Percentiles rank a stretch among this genome's conserved stretches.
These are phyloP conservation scores for Aurinia saxatilis DNA, from an alignment of 345 rosid genomes.

Conservation along the genomic window DNA sequence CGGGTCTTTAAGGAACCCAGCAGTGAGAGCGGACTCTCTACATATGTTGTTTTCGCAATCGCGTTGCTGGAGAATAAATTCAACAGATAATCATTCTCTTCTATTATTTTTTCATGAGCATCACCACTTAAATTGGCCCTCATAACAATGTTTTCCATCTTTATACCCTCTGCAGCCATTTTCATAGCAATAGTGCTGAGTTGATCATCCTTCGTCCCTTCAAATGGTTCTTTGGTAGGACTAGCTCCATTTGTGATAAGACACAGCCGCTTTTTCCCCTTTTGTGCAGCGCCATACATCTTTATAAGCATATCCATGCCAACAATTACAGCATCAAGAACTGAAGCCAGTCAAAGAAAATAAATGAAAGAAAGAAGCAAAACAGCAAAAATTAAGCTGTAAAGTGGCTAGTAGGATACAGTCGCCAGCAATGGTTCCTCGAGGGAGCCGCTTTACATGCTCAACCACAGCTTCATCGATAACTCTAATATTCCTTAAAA, in stretches of 20 bases:
- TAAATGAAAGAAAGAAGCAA: background rate
- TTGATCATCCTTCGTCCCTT: constrained; percentile 83
- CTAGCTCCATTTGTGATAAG: constrained; percentile 66
- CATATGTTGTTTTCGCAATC: constrained; percentile 44
- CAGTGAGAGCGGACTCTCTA: constrained; percentile 66
- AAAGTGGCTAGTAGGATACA: constrained; percentile 53
- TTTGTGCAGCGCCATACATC: constrained; percentile 44
- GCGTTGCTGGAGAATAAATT: constrained; percentile 54
- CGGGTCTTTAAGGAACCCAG: constrained; percentile 78
- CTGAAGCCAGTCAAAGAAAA: constrained; percentile 52
- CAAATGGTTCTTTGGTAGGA: constrained; percentile 67
- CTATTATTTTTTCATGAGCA: constrained; percentile 36
- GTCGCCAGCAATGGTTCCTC: constrained; percentile 68
- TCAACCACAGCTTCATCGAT: constrained; percentile 59
- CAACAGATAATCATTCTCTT: constrained; percentile 71
- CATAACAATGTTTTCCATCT: constrained; percentile 62
- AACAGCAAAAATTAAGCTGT: background rate
- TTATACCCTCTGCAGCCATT: constrained; percentile 61
- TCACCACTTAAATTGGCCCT: constrained; percentile 32
- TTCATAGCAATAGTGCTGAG: constrained; percentile 56
- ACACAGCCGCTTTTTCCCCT: constrained; percentile 79
- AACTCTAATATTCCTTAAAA: constrained; percentile 51
- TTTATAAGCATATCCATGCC: constrained; percentile 96
- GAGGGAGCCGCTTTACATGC: constrained; percentile 49
- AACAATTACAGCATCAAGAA: constrained; percentile 86